Percentiles rank a stretch among this genome's conserved stretches.
phyloP scores from a whole-genome alignment of 371 early-diverging fungal genomes.

The Zychaea mexicana region DNA sequence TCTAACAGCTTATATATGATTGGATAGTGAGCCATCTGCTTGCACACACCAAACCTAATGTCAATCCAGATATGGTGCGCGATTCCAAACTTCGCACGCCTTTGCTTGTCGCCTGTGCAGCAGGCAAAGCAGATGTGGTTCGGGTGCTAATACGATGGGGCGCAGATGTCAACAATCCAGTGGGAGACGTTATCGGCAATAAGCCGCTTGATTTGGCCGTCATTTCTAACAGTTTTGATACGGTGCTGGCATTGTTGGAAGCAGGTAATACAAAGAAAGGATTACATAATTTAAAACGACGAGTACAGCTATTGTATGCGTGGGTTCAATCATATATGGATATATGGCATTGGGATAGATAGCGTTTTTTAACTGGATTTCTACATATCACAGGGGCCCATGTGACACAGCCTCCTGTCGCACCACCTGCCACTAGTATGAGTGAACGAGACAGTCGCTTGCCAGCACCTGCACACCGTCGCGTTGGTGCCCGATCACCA shows the following conservation, averaged over 20 bases:
- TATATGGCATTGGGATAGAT: too few relatives aligned
- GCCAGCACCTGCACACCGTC: conserved; percentile 14
- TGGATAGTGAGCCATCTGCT: conserved; percentile 39
- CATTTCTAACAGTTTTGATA: conserved; percentile 46
- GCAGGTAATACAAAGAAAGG: conserved; percentile 25
- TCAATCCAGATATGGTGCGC: conserved; percentile 46
- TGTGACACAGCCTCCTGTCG: conserved; percentile 7
- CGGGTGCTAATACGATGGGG: conserved; percentile 33
- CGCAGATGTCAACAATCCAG: conserved; percentile 48
- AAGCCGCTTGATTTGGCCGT: conserved; percentile 50
- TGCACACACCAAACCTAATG: conserved; percentile 21
- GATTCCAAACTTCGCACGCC: conserved; percentile 51
- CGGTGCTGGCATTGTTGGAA: conserved; percentile 42
- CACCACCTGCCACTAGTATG: neutral
- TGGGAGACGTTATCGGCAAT: conserved; percentile 52
- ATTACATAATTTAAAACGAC: conserved; percentile 1
- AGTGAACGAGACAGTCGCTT: conserved; percentile 12
- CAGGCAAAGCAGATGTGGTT: conserved; percentile 43
- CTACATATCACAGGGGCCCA: conserved; percentile 17
- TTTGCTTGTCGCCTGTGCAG: conserved; percentile 48
- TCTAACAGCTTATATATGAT: too few relatives aligned
- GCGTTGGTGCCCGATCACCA: conserved; percentile 30
- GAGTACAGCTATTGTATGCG: too few relatives aligned
- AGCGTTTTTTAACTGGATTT: too few relatives aligned
- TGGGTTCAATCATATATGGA: too few relatives aligned